Evolutionary conservation across 345 rosid genomes (phyloP), one percentile per base, ranked within the genome.

Genomic region (Aquilaria malaccensis): DNA sequence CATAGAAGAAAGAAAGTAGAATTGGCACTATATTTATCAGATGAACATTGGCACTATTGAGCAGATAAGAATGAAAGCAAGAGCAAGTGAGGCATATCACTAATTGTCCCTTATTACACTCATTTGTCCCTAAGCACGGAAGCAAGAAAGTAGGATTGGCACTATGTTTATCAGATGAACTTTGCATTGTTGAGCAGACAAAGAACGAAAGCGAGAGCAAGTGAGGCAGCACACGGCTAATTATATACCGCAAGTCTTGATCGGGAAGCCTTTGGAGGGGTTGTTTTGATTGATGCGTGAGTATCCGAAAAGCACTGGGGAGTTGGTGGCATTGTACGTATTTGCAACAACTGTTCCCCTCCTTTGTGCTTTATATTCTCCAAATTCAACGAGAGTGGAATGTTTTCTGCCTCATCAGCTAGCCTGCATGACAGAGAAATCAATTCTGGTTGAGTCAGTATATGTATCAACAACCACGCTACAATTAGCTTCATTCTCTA

Each of bases 221-320:
- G 22, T 48, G 62, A 29, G 33, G 48, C 32, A 4, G 56, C 15
- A 45, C 53, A 32, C 30, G 50, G 37, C 22, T 3, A 58, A 59
- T 13, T 50, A 64, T 77, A 32, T 83, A 94, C 97, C 89, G 65
- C 77, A 37, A 81, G 63, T 73, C 79, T 80, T 72, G 96, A 66
- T 47, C 69, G 79, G 59, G 83, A 65, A 68, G 78, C 73, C 67
- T 78, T 82, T 2, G 77, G 66, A 56, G 84, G 79, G 13, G 70
- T 76, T 29, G 61, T 61, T 74, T 71, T 81, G 55, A 58, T 11
- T 41, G 85, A 72, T 49, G 72, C 61, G 0, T 74, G 57, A 45
- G 76, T 76, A n/a, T 80, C 84, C 13, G 95, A 94, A 75, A 94
- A 88, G 78, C 99, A 90, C 68, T 88, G 99, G 48, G 97, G 99